Percentiles rank a stretch among this genome's conserved stretches.
Conservation (phyloP, 305 asterid genomes). For the Plantago lanceolata region DNA sequence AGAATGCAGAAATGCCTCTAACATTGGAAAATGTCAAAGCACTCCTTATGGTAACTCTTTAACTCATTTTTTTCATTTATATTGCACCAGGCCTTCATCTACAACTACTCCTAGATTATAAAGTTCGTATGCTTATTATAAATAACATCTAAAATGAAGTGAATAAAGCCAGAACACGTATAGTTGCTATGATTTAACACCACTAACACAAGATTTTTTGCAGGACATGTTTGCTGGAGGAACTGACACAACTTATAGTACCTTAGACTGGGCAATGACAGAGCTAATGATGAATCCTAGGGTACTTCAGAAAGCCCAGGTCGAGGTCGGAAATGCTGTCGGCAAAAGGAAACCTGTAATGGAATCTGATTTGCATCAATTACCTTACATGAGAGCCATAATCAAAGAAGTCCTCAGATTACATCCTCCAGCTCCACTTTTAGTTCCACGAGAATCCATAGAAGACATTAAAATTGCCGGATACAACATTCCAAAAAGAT, state of each 20-base stretch:
- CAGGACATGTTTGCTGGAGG: slow-evolving; percentile 54
- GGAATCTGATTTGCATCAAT: slow-evolving; percentile 37
- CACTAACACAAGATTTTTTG: background rate
- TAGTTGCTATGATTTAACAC: background rate
- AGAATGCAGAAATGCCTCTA: slow-evolving; percentile 37
- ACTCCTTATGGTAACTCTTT: slow-evolving; percentile 42
- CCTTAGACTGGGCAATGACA: slow-evolving; percentile 43
- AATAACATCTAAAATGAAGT: too few relatives aligned
- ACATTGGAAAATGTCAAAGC: slow-evolving; percentile 64
- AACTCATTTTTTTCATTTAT: background rate
- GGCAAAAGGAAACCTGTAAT: slow-evolving; percentile 31
- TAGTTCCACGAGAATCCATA: slow-evolving; percentile 55
- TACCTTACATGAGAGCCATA: slow-evolving; percentile 49
- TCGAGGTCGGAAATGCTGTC: slow-evolving; percentile 44
- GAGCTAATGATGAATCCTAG: slow-evolving; percentile 38
- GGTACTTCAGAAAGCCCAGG: slow-evolving; percentile 35
- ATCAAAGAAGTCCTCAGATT: slow-evolving; percentile 50
- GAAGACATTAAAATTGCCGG: slow-evolving; percentile 37
- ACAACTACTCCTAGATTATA: too few relatives aligned
- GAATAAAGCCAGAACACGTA: too few relatives aligned
- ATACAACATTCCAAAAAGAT: slow-evolving; percentile 34
- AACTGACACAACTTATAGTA: slow-evolving; percentile 41
- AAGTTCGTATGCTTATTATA: background rate
- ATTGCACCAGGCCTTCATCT: background rate
- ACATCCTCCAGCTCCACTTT: slow-evolving; percentile 56